Evolutionary conservation across 1,284 basidiomycete species (phyloP), one percentile per base, ranked within the genome.

Genomic region (Boletus albobrunnescens): DNA sequence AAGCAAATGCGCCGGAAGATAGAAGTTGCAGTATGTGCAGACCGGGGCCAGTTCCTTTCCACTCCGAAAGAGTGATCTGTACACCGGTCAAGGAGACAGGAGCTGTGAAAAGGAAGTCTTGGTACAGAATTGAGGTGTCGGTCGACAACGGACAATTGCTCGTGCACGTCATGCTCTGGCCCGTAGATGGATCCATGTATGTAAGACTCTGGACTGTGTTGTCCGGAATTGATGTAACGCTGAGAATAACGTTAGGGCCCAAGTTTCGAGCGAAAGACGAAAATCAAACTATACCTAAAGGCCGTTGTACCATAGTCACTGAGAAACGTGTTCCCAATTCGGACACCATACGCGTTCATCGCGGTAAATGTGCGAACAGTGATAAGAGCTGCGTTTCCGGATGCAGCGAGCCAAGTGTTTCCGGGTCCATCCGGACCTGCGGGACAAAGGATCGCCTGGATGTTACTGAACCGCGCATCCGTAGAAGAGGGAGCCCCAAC

Each of bases 301-400:
- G 75, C 78, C 16, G 81, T 88, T 0, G 94, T 94, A 17, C 91
- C 88, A 52, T 88, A 83, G 37, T 84, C 81, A 41, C 78, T 71
- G 51, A 84, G 74, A 64, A 94, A 91, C 1, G 92, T 94, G 71
- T 99, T 98, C 24, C 91, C 93, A 32, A 99, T 71, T 36, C 95
- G 82, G 39, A 98, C 67, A 10, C 94, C 95, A 45, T 76, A 82
- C 3, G 81, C 86, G 46, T 76, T 81, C 51, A 89, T 77, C 58
- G 78, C 84, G 26, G 80, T 73, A 64, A 87, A 89, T 35, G 85
- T 78, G 41, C 87, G 76, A 31, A 92, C 74, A 22, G 88, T 91
- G 55, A 95, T 79, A 30, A 87, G 75, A 2, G 87, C 82, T 23
- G 73, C 70, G 36, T 73, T 81, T 17, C 80, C 82, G 60, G 93